Conservation (phyloP, 1,284 basidiomycete genomes). For the Psilocybe mexicana region DNA sequence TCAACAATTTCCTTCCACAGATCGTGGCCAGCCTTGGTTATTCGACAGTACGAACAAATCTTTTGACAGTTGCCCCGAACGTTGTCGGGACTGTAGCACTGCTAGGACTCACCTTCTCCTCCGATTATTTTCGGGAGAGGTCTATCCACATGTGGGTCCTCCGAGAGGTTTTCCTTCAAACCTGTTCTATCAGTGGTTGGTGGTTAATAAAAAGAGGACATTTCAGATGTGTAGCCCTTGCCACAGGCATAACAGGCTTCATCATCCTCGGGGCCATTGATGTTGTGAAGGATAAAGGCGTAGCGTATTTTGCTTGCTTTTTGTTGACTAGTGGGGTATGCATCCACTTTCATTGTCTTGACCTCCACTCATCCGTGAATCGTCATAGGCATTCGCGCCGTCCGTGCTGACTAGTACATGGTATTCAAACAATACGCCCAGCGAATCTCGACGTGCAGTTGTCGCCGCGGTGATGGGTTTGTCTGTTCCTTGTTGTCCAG, state of each 20-base stretch:
- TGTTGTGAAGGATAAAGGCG: slow-evolving; percentile 34
- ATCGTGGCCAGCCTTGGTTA: slow-evolving; percentile 53
- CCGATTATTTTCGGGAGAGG: slow-evolving; percentile 51
- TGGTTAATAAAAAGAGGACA: neutral
- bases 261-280: slow-evolving; percentile 51
- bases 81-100: slow-evolving; percentile 49
- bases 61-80: slow-evolving; percentile 56
- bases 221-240: slow-evolving; percentile 40
- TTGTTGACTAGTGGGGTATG: slow-evolving; percentile 46
- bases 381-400: slow-evolving; percentile 43
- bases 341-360: neutral
- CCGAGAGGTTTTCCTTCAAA: neutral
- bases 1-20: slow-evolving; percentile 53
- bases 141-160: slow-evolving; percentile 42
- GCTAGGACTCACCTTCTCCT: slow-evolving; percentile 50
- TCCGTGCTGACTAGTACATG: slow-evolving; percentile 50
- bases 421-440: slow-evolving; percentile 53
- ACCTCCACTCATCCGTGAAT: neutral
- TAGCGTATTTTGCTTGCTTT: slow-evolving; percentile 54
- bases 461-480: slow-evolving; percentile 50
- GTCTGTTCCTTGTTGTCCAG: slow-evolving; percentile 5
- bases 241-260: slow-evolving; percentile 48
- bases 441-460: slow-evolving; percentile 48
- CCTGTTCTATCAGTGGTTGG: neutral
- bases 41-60: slow-evolving; percentile 48